Evolutionary conservation across 495 filamentous ascomycete species (phyloP), one percentile per base, ranked within the genome.

Genomic region (Aspergillus haitiensis): DNA sequence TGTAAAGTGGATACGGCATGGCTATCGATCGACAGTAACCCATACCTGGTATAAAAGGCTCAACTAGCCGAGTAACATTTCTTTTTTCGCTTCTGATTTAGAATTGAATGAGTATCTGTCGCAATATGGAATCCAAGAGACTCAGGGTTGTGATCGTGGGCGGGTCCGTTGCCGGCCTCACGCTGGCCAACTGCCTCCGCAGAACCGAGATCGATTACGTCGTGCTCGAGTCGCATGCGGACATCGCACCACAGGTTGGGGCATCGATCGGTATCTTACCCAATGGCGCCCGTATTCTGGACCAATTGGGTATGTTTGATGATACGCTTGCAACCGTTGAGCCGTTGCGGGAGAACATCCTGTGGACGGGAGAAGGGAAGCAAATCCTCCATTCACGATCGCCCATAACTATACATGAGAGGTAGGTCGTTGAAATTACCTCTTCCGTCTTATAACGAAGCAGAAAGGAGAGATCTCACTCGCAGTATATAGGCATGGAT

Each of bases 141-240:
- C 44, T 62, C 12, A 51, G 54, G 5, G 80, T 78, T 37, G 70
- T 86, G 44, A 76, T 86, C 45, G 76, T 81, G 7, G 82, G 82
- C 40, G 81, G 77, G 18, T 76, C 77, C 7, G 71, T 83, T n/a
- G 72, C 78, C 3, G 79, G 79, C 2, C 66, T 86, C 1, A 76
- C 74, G 2, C 60, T 79, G 3, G 79, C 82, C 0, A 75, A 82
- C 49, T 67, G 67, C 31, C 68, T 86, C 13, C 56, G 71, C 5
- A 66, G 68, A 15, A 70, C 72, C 3, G 69, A 67, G 16, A 79
- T 84, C 59, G 76, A 80, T 58, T 81, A 77, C 46, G 66, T 81
- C n/a, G 58, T 85, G 8, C 71, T 84, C 6, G 83, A 84, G 62
- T 60, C 67, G 9, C 60, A 67, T 9, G 36, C 57, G 2, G 67